Conservation (phyloP, 2,329 filamentous ascomycete genomes). For the Metarhizium brunneum region DNA sequence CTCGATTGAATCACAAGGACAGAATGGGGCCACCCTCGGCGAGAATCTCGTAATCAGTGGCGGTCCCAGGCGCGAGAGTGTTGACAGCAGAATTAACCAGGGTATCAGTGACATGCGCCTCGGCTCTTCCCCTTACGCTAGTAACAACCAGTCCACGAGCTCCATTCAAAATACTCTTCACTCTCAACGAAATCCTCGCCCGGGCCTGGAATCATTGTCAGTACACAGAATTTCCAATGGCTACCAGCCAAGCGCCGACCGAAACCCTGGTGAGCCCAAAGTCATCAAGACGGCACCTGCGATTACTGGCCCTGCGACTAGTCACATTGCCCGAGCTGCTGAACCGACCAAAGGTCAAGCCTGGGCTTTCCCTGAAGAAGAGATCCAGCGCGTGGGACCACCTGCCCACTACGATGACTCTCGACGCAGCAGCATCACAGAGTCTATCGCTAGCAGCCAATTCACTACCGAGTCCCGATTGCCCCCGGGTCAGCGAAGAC, state of each 20-base stretch:
- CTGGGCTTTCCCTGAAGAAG: slow-evolving; percentile 74
- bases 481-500: slow-evolving; percentile 60
- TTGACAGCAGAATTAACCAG: slow-evolving; percentile 70
- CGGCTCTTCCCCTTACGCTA: slow-evolving; percentile 60
- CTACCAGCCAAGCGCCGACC: slow-evolving; percentile 51
- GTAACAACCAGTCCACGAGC: slow-evolving; percentile 66
- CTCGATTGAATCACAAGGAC: slow-evolving; percentile 23
- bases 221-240: slow-evolving; percentile 55
- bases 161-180: slow-evolving; percentile 65
- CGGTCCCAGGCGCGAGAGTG: slow-evolving; percentile 55
- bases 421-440: slow-evolving; percentile 65
- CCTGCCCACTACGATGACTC: slow-evolving; percentile 48
- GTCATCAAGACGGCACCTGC: slow-evolving; percentile 60
- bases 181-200: slow-evolving; percentile 53
- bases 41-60: slow-evolving; percentile 37
- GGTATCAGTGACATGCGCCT: slow-evolving; percentile 62
- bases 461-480: slow-evolving; percentile 66
- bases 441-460: slow-evolving; percentile 71
- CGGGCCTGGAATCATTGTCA: slow-evolving; percentile 40
- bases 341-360: slow-evolving; percentile 76
- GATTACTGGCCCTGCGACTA: slow-evolving; percentile 61
- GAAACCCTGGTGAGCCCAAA: slow-evolving; percentile 43
- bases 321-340: slow-evolving; percentile 59
- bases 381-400: slow-evolving; percentile 42
- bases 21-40: slow-evolving; percentile 20